Base-by-base conservation (phyloP, 2,329 filamentous ascomycete genomes). In the Colletotrichum truncatum region DNA sequence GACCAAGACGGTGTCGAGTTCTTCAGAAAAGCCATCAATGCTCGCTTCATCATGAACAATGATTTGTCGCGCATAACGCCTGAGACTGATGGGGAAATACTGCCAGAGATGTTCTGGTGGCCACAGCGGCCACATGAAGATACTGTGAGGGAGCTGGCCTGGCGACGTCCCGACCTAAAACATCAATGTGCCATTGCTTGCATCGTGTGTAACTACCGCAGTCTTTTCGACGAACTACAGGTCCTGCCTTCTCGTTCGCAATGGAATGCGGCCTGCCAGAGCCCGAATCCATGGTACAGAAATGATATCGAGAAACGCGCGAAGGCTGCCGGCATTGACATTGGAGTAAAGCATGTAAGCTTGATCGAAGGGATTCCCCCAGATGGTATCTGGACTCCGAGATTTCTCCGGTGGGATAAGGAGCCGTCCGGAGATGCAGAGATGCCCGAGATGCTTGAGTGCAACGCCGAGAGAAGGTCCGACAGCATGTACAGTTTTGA, bases 31-130 rank as follows among this genome's bases (percentile, higher is more conserved):
- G 74, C 74, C 1, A 70, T 74, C 18, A 55, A 65, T 34, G 75
- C 74, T n/a, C n/a, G n/a, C n/a, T n/a, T n/a, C n/a, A n/a, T n/a
- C n/a, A n/a, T n/a, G n/a, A n/a, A n/a, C n/a, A n/a, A 4, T 65
- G 74, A 1, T 70, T 72, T 57, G 75, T 77, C 55, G 76, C 75
- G 73, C 72, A 71, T 57, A 70, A 75, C 52, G 72, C 73, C 28
- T 6, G 41, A 46, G 4, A 30, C 21, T 1, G 2, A 39, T 6
- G 38, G 32, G 0, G 21, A 54, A 6, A 11, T 0, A 1, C 41
- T 54, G 7, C 56, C 56, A 1, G 23, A 48, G 0, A 4, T 48
- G 0, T 60, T 65, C 23, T 55, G 56, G 62, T 60, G 56, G 21
- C 62, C 62, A 1, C 34, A 59, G 3, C 23, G 5, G 0, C 53